Evolutionary conservation across 2,329 filamentous ascomycete species (phyloP).

Genomic region (Botrytis deweyae): DNA sequence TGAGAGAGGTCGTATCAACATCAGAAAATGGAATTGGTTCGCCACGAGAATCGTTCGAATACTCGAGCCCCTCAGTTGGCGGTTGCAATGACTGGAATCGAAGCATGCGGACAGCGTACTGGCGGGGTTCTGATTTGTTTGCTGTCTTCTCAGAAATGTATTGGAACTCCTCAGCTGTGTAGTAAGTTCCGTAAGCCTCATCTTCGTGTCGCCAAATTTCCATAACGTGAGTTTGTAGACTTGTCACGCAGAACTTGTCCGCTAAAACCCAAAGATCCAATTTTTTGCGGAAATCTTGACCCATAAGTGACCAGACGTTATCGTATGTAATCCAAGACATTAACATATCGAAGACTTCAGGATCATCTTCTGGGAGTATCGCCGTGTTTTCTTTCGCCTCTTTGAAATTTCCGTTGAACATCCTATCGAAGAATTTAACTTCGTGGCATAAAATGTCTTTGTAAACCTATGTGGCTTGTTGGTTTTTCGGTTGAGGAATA

Average conservation of each 20-base stretch:
- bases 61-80: background rate
- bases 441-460: constrained; percentile 22
- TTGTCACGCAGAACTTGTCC: constrained; percentile 7
- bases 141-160: background rate
- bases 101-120: background rate
- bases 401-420: constrained; percentile 23
- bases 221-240: constrained; percentile 4
- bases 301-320: background rate
- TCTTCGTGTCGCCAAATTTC: background rate
- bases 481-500: background rate
- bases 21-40: background rate
- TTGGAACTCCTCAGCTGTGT: background rate
- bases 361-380: constrained; percentile 23
- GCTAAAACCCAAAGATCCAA: constrained; percentile 6
- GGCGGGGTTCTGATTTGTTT: background rate
- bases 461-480: background rate
- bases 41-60: background rate
- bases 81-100: background rate
- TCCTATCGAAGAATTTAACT: constrained; percentile 27
- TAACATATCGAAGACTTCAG: constrained; percentile 21
- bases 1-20: background rate
- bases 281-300: background rate
- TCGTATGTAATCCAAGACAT: constrained; percentile 22
- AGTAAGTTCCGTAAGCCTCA: background rate
- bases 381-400: constrained; percentile 16